phyloP scores from a whole-genome alignment of 495 filamentous ascomycete species.

The Lophiotrema nucula region DNA sequence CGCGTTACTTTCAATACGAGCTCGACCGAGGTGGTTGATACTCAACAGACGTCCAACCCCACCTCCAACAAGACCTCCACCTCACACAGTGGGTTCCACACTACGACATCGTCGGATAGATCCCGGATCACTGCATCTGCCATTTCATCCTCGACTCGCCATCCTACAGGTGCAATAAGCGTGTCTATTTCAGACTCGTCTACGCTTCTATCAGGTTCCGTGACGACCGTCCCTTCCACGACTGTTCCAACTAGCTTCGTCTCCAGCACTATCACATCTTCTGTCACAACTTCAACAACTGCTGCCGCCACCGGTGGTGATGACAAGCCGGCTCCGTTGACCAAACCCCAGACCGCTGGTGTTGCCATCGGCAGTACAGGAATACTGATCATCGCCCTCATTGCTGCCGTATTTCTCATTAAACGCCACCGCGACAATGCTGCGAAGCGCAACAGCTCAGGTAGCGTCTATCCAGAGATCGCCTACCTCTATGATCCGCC shows the following conservation, averaged over 20 bases:
- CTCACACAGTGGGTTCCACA: too few species aligned
- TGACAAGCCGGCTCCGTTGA: constrained; percentile 9
- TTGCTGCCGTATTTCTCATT: constrained; percentile 23
- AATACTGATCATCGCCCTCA: constrained; percentile 25
- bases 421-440: constrained; percentile 22
- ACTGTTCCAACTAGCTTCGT: not conserved
- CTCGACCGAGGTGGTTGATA: too few species aligned
- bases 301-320: constrained; percentile 2
- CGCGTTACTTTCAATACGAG: too few species aligned
- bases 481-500: constrained; percentile 33
- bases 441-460: constrained; percentile 5
- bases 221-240: not conserved
- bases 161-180: too few species aligned
- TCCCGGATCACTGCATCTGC: too few species aligned
- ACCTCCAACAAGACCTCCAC: too few species aligned
- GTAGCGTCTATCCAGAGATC: constrained; percentile 27
- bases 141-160: too few species aligned
- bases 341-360: constrained; percentile 24
- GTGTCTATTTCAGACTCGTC: too few species aligned
- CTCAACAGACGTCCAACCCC: too few species aligned
- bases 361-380: constrained; percentile 25
- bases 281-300: constrained; percentile 10
- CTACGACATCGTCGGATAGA: too few species aligned
- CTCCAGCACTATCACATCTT: not conserved
- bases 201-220: not conserved